Percentiles rank a stretch among this genome's conserved stretches.
phyloP scores from a whole-genome alignment of 495 filamentous ascomycete species.

The Clavariopsis aquatica region DNA sequence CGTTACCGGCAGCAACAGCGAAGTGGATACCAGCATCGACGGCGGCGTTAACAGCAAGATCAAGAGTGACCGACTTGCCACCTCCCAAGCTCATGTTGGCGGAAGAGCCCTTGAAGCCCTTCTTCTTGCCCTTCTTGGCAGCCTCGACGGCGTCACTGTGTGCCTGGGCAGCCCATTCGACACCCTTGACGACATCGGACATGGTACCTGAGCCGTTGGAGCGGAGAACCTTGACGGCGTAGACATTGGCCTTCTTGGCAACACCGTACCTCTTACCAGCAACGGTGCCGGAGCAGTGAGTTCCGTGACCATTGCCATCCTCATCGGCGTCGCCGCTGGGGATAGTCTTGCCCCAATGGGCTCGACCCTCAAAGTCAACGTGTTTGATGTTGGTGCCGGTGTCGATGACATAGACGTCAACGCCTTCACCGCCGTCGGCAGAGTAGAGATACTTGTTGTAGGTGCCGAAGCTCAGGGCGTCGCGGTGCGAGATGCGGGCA shows the following conservation, averaged over 20 bases:
- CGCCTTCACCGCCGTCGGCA: slow-evolving; percentile 89
- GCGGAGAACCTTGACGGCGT: slow-evolving; percentile 95
- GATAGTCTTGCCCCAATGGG: slow-evolving; percentile 95
- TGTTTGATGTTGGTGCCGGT: slow-evolving; percentile 93
- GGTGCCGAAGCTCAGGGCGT: slow-evolving; percentile 78
- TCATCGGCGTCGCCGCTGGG: slow-evolving; percentile 77
- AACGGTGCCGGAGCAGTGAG: slow-evolving; percentile 97
- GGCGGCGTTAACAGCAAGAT: slow-evolving; percentile 90
- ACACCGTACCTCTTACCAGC: slow-evolving; percentile 99
- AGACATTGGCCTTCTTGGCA: slow-evolving; percentile 95
- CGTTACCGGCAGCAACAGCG: slow-evolving; percentile 96
- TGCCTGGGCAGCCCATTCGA: slow-evolving; percentile 85
- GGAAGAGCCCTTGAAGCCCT: slow-evolving; percentile 96
- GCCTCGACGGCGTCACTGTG: slow-evolving; percentile 73
- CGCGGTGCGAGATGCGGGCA: slow-evolving; percentile 93
- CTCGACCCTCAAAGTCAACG: slow-evolving; percentile 96
- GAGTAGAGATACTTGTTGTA: slow-evolving; percentile 99
- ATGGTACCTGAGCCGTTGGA: slow-evolving; percentile 98
- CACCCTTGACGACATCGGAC: slow-evolving; percentile 97
- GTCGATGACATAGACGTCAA: slow-evolving; percentile 98
- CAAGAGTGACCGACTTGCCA: slow-evolving; percentile 87
- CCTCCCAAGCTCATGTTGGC: slow-evolving; percentile 99
- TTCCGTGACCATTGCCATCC: slow-evolving; percentile 98
- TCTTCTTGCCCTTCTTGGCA: slow-evolving; percentile 80
- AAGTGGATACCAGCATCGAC: slow-evolving; percentile 91